Percentiles rank a stretch among this genome's conserved stretches.
phyloP scores from a whole-genome alignment of 768 basidiomycete genomes.

The Termitomyces bulborhizus region DNA sequence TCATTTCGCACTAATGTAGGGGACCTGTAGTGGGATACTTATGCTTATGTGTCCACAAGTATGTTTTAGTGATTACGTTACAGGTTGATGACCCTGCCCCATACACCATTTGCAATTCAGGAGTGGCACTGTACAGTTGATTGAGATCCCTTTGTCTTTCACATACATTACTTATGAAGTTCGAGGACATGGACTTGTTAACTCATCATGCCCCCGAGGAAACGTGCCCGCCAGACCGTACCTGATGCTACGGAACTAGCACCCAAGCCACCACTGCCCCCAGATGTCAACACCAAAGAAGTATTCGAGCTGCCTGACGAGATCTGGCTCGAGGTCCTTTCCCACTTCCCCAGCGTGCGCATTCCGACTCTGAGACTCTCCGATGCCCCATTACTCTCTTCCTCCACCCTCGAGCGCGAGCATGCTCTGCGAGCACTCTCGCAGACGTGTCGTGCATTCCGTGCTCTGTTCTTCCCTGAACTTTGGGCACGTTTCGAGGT shows the following conservation, averaged over 20 bases:
- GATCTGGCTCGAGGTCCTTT: slow-evolving; percentile 24
- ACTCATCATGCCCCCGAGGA: slow-evolving; percentile 2
- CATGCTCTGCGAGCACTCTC: slow-evolving; percentile 15
- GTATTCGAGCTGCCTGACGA: slow-evolving; percentile 23
- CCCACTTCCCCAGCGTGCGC: slow-evolving; percentile 18
- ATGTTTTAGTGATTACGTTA: not conserved
- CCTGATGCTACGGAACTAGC: not conserved
- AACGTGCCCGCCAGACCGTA: too few species aligned
- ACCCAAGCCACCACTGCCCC: not conserved
- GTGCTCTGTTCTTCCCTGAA: slow-evolving; percentile 21
- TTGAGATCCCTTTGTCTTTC: not conserved
- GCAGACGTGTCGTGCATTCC: slow-evolving; percentile 24
- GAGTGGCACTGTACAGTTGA: too few species aligned
- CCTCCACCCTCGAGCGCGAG: slow-evolving; percentile 17
- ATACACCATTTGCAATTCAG: too few species aligned
- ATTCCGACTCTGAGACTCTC: slow-evolving; percentile 13
- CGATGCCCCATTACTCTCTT: slow-evolving; percentile 12
- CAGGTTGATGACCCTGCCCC: not conserved
- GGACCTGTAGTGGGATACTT: too few species aligned
- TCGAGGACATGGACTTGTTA: too few species aligned
- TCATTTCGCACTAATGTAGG: not conserved
- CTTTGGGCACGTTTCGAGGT: slow-evolving; percentile 26
- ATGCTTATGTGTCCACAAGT: too few species aligned
- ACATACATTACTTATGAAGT: not conserved
- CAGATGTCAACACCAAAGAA: not conserved